Evolutionary conservation across 257 asterid species (phyloP).

Genomic region (Ilex aquifolium): DNA sequence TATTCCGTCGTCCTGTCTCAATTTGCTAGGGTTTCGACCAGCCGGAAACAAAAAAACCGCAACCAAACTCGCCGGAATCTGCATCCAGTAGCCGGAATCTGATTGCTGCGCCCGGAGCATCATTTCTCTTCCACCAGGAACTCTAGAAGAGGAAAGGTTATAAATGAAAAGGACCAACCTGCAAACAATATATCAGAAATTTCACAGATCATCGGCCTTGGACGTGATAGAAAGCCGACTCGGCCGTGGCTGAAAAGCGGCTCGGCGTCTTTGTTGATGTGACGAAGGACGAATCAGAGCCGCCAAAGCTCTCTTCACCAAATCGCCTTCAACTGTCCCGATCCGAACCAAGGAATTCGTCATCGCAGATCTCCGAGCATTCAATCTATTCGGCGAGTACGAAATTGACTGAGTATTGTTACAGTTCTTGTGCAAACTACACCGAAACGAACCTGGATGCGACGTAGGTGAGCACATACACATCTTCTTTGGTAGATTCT

Average conservation of each 20-base stretch:
- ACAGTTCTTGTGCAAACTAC: conserved; percentile 71
- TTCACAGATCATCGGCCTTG: conserved; percentile 30
- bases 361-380: conserved; percentile 88
- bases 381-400: conserved; percentile 58
- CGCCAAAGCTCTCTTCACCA: conserved; percentile 71
- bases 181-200: conserved; percentile 7
- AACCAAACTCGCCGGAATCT: background rate
- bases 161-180: conserved; percentile 36
- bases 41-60: background rate
- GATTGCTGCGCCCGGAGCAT: background rate
- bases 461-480: conserved; percentile 86
- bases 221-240: conserved; percentile 75
- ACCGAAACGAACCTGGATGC: conserved; percentile 90
- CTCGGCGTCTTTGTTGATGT: conserved; percentile 68
- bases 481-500: conserved; percentile 46
- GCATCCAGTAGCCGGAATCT: conserved; percentile 8
- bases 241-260: conserved; percentile 43
- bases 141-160: conserved; percentile 4
- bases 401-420: conserved; percentile 28
- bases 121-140: conserved; percentile 8
- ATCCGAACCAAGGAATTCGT: conserved; percentile 81
- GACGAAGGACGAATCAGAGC: conserved; percentile 77
- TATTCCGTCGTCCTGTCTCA: background rate
- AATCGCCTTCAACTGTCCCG: conserved; percentile 78
- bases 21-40: background rate